Evolutionary conservation across 129 eudicot genomes (phyloP), one percentile per base, ranked within the genome.

Genomic region (Arctium lappa): DNA sequence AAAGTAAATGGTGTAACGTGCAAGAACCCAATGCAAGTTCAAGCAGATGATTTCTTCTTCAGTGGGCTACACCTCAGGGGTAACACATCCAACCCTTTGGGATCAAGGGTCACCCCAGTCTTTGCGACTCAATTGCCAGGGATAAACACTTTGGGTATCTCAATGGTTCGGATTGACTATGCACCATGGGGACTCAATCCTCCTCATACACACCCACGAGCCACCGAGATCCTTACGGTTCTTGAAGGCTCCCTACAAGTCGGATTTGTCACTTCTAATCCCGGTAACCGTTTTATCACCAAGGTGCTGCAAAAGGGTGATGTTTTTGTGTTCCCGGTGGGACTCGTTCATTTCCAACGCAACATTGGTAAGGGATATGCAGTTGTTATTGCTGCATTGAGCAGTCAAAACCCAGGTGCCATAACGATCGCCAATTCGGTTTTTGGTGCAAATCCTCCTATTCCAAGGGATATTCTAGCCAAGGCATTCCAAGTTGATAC

Each of bases 191-290:
- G 88, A 48, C 40, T 84, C 40, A 88, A 88, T 71, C 88, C 90
- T 4, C 90, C 88, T 31, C 90, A 88, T 68, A 81, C 86, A 48
- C 90, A 87, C 81, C 90, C 90, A 33, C 56, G 90, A 77, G 90
- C 88, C 74, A 87, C 90, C 1, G 90, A 88, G 72, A 78, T 88
- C 71, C 71, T 88, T 6, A 85, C 86, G 0, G 84, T 85, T 77
- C 70, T 88, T 38, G 88, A 87, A 87, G 90, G 90, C 18, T 33
- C 76, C 3, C 86, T 88, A 1, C 37, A 77, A 65, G 88, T 85
- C 18, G 88, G 90, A 32, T 84, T 88, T 29, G 90, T 84, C 11
- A 88, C 88, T 7, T 87, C 90, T 34, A 84, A 80, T 60, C 90
- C 90, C 2, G 86, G 81, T 34, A 84, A 87, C 65, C 86, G 86